phyloP scores from a whole-genome alignment of 2,329 filamentous ascomycete genomes.

The Raffaelea arxii region DNA sequence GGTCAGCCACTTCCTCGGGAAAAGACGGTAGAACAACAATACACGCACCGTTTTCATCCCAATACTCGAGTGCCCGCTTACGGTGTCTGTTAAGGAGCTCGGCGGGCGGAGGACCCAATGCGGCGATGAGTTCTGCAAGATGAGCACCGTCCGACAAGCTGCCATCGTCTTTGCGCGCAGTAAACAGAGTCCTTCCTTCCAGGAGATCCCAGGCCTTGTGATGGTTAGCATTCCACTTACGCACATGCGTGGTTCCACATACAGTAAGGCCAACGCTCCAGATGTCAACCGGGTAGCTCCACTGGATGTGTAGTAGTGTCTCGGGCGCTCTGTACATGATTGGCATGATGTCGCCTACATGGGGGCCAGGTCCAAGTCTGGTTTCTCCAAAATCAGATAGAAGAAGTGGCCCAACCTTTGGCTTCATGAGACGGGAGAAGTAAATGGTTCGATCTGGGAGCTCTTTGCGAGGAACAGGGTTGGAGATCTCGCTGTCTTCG shows the following conservation, averaged over 20 bases:
- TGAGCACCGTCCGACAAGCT: not conserved
- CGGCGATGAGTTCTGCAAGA: constrained; percentile 2
- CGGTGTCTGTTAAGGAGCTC: not conserved
- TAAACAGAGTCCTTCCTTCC: constrained; percentile 1
- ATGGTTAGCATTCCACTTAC: no score
- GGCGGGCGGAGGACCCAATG: not conserved
- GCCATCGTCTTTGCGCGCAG: not conserved
- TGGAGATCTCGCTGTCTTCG: not conserved
- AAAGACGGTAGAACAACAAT: no score
- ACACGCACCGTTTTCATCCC: not conserved
- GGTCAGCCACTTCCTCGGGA: no score
- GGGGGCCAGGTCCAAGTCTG: not conserved
- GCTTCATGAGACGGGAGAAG: constrained; percentile 1
- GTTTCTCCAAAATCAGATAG: constrained; percentile 2
- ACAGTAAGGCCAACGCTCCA: constrained; percentile 1
- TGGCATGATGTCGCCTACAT: not conserved
- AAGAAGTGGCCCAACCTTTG: not conserved
- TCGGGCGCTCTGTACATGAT: constrained; percentile 1
- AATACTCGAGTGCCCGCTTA: not conserved
- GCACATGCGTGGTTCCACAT: not conserved
- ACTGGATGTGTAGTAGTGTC: not conserved
- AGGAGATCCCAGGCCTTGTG: constrained; percentile 1
- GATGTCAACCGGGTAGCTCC: constrained; percentile 2
- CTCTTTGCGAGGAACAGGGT: not conserved
- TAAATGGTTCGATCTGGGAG: not conserved